Base-by-base conservation (phyloP, 371 early-diverging fungal species). In the Polyrhizophydium stewartii region DNA sequence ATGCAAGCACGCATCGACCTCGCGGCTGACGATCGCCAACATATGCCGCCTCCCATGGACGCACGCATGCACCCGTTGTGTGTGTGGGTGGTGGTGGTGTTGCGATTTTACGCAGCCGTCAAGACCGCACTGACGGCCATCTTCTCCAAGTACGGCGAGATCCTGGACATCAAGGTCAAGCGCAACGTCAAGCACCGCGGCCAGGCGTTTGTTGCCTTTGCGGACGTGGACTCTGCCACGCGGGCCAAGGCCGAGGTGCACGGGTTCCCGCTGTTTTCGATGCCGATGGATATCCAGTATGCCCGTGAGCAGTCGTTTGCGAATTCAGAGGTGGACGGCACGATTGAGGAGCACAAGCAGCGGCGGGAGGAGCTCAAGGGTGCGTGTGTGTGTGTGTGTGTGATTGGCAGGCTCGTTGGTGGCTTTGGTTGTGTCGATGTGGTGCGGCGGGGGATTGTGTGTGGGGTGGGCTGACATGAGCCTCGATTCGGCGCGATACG, bases 171-270 rank as follows among this genome's bases (percentile, higher is more conserved):
- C 13, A 77, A 83, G 19, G 86, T 86, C 13, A 87, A 87, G 55
- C 62, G 69, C 57, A 85, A 86, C 71, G 76, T 91, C 56, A 77
- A 78, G 50, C 80, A 86, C 77, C 81, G 89, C 51, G 93, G 93
- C 28, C 93, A 93, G 65, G 93, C 92, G 1, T 93, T 90, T 71
- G 72, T 93, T 17, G 84, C 84, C 0, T 92, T 80, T 60, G 74
- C 75, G 55, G 67, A 81, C 19, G 72, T 73, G 24, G 90, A 88
- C 22, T 63, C 75, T 28, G 92, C 92, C 9, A 68, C 67, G 21
- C 69, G 64, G 58, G 87, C 88, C 3, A 56, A 85, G 52, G 57
- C 66, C 53, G 83, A 80, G 46, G 71, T 82, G 12, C 75, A 87
- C 38, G 86, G 84, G 1, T 83, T 81, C 58, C 68, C 82, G 58